phyloP scores from a whole-genome alignment of 257 asterid species.

The Solanum virginianum region DNA sequence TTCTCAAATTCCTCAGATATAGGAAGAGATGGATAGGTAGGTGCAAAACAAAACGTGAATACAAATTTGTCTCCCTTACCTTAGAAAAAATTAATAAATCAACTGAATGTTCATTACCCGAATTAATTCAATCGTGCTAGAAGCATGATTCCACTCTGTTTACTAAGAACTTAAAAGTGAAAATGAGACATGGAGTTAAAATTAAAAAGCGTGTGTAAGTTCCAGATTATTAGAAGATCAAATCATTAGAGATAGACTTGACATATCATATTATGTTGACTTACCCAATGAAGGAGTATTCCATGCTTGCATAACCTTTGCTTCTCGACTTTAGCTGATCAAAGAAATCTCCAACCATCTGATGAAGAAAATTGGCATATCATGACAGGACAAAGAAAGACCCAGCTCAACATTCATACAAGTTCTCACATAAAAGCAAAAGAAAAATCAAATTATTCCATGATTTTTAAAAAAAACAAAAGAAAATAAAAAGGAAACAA shows the following conservation, averaged over 20 bases:
- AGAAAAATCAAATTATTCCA: not conserved
- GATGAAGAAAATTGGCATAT: conserved; percentile 16
- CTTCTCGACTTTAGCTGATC: conserved; percentile 98
- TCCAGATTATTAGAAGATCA: not conserved
- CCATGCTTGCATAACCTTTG: conserved; percentile 99
- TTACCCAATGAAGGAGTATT: conserved; percentile 88
- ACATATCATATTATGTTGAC: not conserved
- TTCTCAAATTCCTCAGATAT: not conserved
- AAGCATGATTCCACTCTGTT: not conserved
- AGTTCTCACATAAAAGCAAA: not conserved
- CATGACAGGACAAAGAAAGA: not conserved
- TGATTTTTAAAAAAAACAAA: not conserved
- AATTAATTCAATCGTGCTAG: not conserved
- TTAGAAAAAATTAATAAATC: not conserved
- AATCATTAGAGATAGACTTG: not conserved
- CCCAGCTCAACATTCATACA: not conserved
- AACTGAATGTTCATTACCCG: not conserved
- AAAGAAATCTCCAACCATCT: conserved; percentile 99
- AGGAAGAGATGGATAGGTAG: not conserved
- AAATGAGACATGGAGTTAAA: not conserved
- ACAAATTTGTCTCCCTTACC: not conserved
- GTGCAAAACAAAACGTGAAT: not conserved
- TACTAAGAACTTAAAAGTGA: not conserved
- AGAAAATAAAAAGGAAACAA: not conserved
- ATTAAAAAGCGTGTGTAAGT: not conserved